Percentiles rank a stretch among this genome's conserved stretches.
phyloP scores from a whole-genome alignment of 768 basidiomycete genomes.

The Boletales sp. region DNA sequence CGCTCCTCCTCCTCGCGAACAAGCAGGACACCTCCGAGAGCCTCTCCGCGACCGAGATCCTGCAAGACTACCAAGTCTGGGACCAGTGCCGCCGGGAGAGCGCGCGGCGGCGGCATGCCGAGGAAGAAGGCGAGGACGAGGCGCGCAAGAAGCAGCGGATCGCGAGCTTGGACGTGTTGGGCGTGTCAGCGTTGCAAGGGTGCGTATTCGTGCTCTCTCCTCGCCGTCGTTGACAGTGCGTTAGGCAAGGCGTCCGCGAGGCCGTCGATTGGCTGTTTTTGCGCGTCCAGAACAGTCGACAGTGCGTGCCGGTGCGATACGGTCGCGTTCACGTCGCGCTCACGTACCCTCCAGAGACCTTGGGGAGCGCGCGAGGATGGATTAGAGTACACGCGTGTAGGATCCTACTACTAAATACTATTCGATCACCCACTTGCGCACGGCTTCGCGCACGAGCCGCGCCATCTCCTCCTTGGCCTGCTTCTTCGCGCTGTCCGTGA shows the following conservation, averaged over 20 bases:
- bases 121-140: constrained; percentile 44
- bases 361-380: constrained; percentile 8
- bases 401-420: constrained; percentile 3
- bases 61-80: constrained; percentile 88
- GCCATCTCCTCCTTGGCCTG: constrained; percentile 76
- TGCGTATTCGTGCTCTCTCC: constrained; percentile 31
- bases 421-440: constrained; percentile 72
- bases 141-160: constrained; percentile 50
- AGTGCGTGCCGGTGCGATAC: constrained; percentile 34
- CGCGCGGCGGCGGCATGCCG: constrained; percentile 51
- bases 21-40: constrained; percentile 86
- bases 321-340: not conserved
- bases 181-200: constrained; percentile 90
- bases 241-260: constrained; percentile 81
- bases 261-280: constrained; percentile 95
- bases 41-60: constrained; percentile 85
- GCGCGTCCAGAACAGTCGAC: constrained; percentile 85
- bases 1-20: constrained; percentile 89
- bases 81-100: constrained; percentile 72
- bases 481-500: constrained; percentile 79
- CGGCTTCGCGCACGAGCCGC: constrained; percentile 64
- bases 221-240: not conserved
- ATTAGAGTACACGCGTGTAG: too few species aligned
- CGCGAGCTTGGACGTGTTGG: constrained; percentile 85
- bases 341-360: constrained; percentile 13